Evolutionary conservation across 768 basidiomycete species (phyloP), one percentile per base, ranked within the genome.

Genomic region (Panaeolus papilionaceus): DNA sequence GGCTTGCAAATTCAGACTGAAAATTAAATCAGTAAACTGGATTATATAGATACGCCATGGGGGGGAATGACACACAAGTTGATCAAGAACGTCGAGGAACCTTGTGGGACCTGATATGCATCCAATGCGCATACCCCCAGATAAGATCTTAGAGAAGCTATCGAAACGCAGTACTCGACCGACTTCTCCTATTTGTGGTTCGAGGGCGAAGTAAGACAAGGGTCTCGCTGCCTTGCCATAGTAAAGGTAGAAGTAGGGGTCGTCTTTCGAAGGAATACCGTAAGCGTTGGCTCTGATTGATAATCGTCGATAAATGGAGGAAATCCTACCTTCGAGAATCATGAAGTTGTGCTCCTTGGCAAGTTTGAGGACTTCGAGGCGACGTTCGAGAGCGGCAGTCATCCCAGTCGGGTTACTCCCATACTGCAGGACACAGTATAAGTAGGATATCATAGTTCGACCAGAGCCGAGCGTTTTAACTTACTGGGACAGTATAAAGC

Each of bases 131-230:
- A 94, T 87, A 14, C 93, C 92, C 20, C 89, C 84, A 18, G 89
- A 89, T 20, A 90, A 83, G 51, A 96, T 82, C 80, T 98, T 98
- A 65, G 92, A 94, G 64, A 97, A 83, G 73, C 92, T 94, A 75
- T 98, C 95, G 75, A 97, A 95, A 42, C 95, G 88, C 23, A 96
- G 71, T 40, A 96, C 94, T 11, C 90, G 87, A 2, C 95, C 95
- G 28, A 86, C 84, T 70, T 88, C 86, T 51, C 85, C 82, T 68
- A 86, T 85, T 63, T 87, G 83, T 12, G 80, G 82, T 76, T 98
- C 95, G 38, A 97, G 84, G 40, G 86, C 82, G 74, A 96, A 95
- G 79, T 96, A 97, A 0, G 91, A 93, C 1, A 91, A 87, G 14
- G 88, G 87, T 16, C 90, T 84, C 28, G 87, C 81, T 9, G 77